Evolutionary conservation across 192 early-diverging fungal genomes (phyloP), one percentile per base, ranked within the genome.

Genomic region (Entomortierella lignicola): DNA sequence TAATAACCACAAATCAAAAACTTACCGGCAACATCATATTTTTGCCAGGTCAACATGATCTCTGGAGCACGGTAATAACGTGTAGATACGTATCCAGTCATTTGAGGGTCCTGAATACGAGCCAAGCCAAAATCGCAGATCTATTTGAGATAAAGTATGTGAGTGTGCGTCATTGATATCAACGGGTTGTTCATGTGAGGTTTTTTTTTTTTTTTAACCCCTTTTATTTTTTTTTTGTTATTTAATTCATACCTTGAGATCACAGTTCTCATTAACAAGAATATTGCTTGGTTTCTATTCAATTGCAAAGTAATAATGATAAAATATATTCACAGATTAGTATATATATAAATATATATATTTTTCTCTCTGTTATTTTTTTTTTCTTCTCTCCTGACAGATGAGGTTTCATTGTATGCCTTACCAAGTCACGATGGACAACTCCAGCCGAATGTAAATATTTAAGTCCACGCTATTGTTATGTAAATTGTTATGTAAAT

Each of bases 41-140:
- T 96, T 82, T 98, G 96, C 94, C 95, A 97, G 47, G 96, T 96
- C 44, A 99, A 83, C 97, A 99, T 99, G 79, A 99, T 98, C 66
- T 99, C 97, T 27, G 97, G 97, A 15, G 97, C 96, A 62, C 97
- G 92, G 73, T 99, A 99, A 85, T 98, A 98, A 43, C 97, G 96
- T 94, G 97, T 98, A 8, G 96, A 95, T 21, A 98, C 97, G 82
- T 99, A 99, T 29, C 96, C 96, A 21, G 96, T 98, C 96, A 98
- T 98, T 81, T 96, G 94, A 63, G 92, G 91, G 68, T 97, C 96
- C 67, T 95, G 93, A 51, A 97, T 91, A 66, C 97, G 92, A 6
- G 97, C 97, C 47, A 99, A 81, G 6, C 97, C 97, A 81, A 99
- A 72, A 82, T 99, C 97, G 83, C 96, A 98, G 71, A 99, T 99